A percentile compares a stretch with the other conserved stretches of the same genome.
Evolutionary conservation across 345 rosid species (phyloP).

Genomic region (Arabidopsis suecica): DNA sequence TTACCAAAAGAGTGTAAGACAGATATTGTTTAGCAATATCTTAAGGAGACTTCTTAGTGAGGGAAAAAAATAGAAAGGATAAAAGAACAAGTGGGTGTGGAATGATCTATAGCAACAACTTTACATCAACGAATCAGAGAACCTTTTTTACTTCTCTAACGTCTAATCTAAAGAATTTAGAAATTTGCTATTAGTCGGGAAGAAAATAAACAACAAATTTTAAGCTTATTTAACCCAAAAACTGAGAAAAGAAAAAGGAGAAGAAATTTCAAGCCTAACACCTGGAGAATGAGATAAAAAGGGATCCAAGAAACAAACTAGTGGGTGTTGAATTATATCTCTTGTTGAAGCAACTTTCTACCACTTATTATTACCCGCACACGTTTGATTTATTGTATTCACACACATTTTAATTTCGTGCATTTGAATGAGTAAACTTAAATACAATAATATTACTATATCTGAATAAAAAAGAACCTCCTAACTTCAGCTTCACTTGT

Average conservation of each 20-base stretch:
- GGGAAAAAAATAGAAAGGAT: neutral
- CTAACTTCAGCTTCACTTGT: slow-evolving; percentile 30
- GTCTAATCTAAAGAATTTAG: slow-evolving; percentile 2
- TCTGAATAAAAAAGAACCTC: neutral
- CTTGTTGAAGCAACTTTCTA: slow-evolving; percentile 40
- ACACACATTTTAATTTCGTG: slow-evolving; percentile 1
- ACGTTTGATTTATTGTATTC: slow-evolving; percentile 22
- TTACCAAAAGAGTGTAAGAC: slow-evolving; percentile 16
- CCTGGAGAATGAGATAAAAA: slow-evolving; percentile 36
- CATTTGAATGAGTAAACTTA: slow-evolving; percentile 3
- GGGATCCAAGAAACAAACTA: slow-evolving; percentile 34
- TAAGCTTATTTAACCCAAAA: neutral
- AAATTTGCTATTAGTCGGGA: slow-evolving; percentile 21
- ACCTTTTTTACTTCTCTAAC: slow-evolving; percentile 5
- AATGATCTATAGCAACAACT: slow-evolving; percentile 27
- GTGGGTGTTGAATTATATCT: slow-evolving; percentile 39
- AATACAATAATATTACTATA: neutral
- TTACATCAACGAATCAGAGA: slow-evolving; percentile 21
- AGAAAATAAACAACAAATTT: slow-evolving; percentile 2
- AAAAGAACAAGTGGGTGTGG: slow-evolving; percentile 29
- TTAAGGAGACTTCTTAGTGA: slow-evolving; percentile 10
- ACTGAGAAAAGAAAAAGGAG: neutral
- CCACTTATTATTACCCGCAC: slow-evolving; percentile 34
- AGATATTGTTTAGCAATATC: slow-evolving; percentile 30
- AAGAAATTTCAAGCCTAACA: slow-evolving; percentile 26